Conservation (phyloP, 805 yeast genomes). For the Candida succiphila region DNA sequence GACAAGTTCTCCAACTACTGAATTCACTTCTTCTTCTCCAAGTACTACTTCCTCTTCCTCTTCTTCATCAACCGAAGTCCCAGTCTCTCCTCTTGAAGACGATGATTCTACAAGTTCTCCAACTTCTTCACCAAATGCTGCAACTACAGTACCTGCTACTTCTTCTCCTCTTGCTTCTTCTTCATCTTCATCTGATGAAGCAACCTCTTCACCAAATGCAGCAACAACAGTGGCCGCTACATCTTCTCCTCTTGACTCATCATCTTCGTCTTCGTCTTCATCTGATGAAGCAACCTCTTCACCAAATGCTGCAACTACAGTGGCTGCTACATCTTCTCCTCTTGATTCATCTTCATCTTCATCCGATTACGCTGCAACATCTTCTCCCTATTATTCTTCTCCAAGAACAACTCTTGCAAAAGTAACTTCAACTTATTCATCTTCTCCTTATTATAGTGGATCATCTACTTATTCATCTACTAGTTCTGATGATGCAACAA, state of each 20-base stretch:
- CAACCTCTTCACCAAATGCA: neutral
- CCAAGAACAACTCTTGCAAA: neutral
- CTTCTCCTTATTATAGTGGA: too few relatives aligned
- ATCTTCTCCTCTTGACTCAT: neutral
- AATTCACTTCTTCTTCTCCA: conserved; percentile 4
- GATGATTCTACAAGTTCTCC: neutral
- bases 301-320: neutral
- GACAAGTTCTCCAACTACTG: neutral
- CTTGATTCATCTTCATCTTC: neutral
- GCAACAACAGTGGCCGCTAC: too few relatives aligned
- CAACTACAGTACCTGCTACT: conserved; percentile 1
- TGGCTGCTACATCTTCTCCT: neutral
- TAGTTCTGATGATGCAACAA: neutral
- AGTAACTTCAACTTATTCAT: too few relatives aligned
- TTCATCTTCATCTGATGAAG: neutral
- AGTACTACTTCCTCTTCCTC: neutral
- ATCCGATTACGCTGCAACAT: neutral
- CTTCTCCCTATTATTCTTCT: neutral
- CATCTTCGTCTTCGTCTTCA: too few relatives aligned
- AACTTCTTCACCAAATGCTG: neutral
- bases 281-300: neutral
- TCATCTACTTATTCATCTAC: neutral
- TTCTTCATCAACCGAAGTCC: neutral
- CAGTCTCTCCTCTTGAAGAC: neutral
- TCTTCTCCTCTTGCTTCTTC: neutral